These are phyloP conservation scores for Globisporangium echinulatum DNA, from an alignment of 352 stramenopile genomes.

Conservation along the genomic window DNA sequence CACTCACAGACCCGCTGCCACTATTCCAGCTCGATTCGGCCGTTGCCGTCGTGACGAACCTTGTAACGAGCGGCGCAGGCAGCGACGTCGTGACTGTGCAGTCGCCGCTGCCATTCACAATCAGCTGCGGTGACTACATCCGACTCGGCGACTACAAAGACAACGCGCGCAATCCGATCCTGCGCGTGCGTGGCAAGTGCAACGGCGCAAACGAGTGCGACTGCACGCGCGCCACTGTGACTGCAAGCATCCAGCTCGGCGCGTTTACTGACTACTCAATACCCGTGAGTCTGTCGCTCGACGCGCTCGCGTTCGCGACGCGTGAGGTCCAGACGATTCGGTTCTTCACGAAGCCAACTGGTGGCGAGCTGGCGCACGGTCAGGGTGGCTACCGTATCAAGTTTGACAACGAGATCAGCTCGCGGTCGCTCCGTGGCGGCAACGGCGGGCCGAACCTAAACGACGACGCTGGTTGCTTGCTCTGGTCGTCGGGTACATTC, in stretches of 20 bases:
- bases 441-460: conserved; percentile 65
- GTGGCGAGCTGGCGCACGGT: conserved; percentile 31
- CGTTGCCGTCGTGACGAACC: conserved; percentile 31
- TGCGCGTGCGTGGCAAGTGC: conserved; percentile 67
- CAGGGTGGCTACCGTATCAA: conserved; percentile 84
- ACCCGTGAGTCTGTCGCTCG: conserved; percentile 36
- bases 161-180: conserved; percentile 21
- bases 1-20: conserved; percentile 35
- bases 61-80: conserved; percentile 19
- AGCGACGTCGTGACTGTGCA: conserved; percentile 32
- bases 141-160: conserved; percentile 37
- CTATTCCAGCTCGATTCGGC: conserved; percentile 53
- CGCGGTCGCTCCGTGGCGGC: conserved; percentile 67
- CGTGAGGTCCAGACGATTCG: conserved; percentile 66
- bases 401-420: conserved; percentile 87
- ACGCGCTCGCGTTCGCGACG: conserved; percentile 37
- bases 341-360: conserved; percentile 22
- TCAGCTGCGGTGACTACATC: conserved; percentile 66
- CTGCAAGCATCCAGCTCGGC: conserved; percentile 34
- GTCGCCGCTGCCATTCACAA: conserved; percentile 15
- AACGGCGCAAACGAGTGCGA: conserved; percentile 27
- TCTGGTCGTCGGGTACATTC: conserved; percentile 60
- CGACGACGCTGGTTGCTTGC: conserved; percentile 66
- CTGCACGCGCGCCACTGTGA: conserved; percentile 24
- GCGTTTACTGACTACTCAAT: conserved; percentile 27